Evolutionary conservation across 768 basidiomycete species (phyloP).

Genomic region (Phylloporus rhodoxanthus): DNA sequence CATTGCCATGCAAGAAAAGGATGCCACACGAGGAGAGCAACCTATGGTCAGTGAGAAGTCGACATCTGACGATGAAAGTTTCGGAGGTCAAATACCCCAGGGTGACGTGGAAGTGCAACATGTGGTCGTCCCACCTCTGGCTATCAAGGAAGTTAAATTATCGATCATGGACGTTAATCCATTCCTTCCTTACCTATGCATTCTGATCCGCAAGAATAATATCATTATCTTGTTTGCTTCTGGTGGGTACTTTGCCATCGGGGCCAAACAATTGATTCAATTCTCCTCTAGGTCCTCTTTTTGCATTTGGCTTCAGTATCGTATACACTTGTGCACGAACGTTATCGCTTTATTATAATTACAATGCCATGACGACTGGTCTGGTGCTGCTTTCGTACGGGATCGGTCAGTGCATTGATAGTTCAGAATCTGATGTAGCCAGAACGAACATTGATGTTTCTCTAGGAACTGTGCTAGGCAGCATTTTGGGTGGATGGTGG

Average conservation of each 20-base stretch:
- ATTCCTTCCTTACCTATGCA: constrained; percentile 52
- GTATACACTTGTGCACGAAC: constrained; percentile 74
- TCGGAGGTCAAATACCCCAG: constrained; percentile 9
- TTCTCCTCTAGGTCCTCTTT: constrained; percentile 50
- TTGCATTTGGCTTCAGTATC: constrained; percentile 65
- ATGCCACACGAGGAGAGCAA: constrained; percentile 2
- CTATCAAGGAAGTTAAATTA: constrained; percentile 39
- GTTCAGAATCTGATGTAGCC: neutral
- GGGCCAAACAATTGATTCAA: neutral
- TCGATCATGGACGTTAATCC: constrained; percentile 71
- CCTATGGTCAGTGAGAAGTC: constrained; percentile 6
- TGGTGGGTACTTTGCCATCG: constrained; percentile 19
- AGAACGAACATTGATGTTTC: no score
- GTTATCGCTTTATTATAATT: constrained; percentile 57
- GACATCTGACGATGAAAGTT: neutral
- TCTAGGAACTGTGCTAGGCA: constrained; percentile 46
- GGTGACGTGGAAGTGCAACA: constrained; percentile 21
- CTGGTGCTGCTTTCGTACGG: constrained; percentile 75
- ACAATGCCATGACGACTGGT: constrained; percentile 68
- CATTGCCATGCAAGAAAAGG: constrained; percentile 14
- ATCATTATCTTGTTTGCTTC: constrained; percentile 44
- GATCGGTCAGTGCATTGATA: constrained; percentile 39
- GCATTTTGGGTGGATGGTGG: constrained; percentile 56
- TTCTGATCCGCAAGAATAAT: constrained; percentile 64
- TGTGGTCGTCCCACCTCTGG: constrained; percentile 3